Conservation (phyloP, 176 grass and related monocot species). For the Carex pumila region DNA sequence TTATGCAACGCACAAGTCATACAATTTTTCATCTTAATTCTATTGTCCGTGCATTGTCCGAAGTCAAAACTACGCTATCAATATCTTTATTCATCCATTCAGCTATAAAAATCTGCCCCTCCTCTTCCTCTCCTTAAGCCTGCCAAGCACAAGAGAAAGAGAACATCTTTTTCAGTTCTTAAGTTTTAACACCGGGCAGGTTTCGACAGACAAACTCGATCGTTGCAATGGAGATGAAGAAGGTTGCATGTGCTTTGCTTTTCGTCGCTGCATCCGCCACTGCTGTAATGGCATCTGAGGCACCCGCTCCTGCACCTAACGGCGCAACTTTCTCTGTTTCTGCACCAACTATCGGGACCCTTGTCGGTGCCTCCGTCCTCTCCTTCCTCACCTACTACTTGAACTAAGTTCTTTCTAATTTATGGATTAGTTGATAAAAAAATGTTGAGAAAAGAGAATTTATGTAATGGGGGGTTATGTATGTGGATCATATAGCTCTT, state of each 20-base stretch:
- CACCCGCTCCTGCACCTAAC: slow-evolving; percentile 27
- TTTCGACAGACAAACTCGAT: not conserved
- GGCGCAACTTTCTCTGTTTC: slow-evolving; percentile 23
- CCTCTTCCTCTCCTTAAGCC: not conserved
- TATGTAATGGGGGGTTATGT: not conserved
- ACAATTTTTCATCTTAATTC: too few species aligned
- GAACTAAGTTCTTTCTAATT: slow-evolving; percentile 33
- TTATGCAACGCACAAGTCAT: too few species aligned
- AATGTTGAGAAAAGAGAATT: not conserved
- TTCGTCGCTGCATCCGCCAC: slow-evolving; percentile 45
- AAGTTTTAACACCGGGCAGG: slow-evolving; percentile 3
- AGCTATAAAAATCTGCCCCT: slow-evolving; percentile 21
- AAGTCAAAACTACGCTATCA: too few species aligned
- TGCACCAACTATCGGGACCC: slow-evolving; percentile 33
- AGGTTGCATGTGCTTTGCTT: slow-evolving; percentile 44
- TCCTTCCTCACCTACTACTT: slow-evolving; percentile 69
- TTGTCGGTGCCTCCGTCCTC: slow-evolving; percentile 32
- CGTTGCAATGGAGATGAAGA: slow-evolving; percentile 66
- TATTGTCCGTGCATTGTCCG: too few species aligned
- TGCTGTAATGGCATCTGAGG: slow-evolving; percentile 37
- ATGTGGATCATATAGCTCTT: slow-evolving; percentile 11
- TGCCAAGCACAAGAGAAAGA: not conserved
- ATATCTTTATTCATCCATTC: not conserved
- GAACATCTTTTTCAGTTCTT: too few species aligned
- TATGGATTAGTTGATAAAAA: not conserved